Conservation (phyloP, 225 moss, liverwort and hornwort genomes). For the Sphagnum tenellum region DNA sequence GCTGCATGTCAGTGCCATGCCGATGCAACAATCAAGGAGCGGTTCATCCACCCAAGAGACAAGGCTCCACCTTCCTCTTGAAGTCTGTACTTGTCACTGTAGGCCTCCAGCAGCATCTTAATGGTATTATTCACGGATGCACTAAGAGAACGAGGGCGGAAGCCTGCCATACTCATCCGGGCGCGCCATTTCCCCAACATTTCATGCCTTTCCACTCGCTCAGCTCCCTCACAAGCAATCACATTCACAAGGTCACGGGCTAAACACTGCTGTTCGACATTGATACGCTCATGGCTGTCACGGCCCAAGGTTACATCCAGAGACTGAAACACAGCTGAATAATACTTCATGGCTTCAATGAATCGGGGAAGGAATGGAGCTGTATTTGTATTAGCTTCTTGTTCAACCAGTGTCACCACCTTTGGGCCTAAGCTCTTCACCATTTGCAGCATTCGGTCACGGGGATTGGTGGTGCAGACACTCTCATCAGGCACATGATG, state of each 20-base stretch:
- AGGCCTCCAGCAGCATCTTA: too few species aligned
- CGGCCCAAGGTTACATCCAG: slow-evolving; percentile 23
- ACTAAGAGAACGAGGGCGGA: slow-evolving; percentile 13
- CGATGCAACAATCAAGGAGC: too few species aligned
- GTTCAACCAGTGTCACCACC: slow-evolving; percentile 31
- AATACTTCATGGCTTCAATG: slow-evolving; percentile 34
- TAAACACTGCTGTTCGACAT: slow-evolving; percentile 28
- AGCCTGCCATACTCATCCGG: slow-evolving; percentile 26
- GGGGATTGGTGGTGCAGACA: slow-evolving; percentile 19
- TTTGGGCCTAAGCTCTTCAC: slow-evolving; percentile 22
- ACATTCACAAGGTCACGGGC: slow-evolving; percentile 32
- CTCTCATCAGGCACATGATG: slow-evolving; percentile 32
- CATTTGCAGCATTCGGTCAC: slow-evolving; percentile 10
- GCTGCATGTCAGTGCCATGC: too few species aligned
- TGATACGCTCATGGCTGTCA: slow-evolving; percentile 14
- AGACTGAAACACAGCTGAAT: slow-evolving; percentile 33
- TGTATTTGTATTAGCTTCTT: slow-evolving; percentile 29
- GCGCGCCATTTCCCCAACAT: slow-evolving; percentile 28
- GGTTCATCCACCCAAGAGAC: too few species aligned
- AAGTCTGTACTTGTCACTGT: too few species aligned
- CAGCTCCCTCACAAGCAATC: slow-evolving; percentile 28
- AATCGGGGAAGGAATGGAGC: slow-evolving; percentile 27
- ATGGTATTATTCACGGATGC: slow-evolving; percentile 2
- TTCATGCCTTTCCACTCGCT: slow-evolving; percentile 29
- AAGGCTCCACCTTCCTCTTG: too few species aligned